A percentile compares a stretch with the other conserved stretches of the same genome.
Evolutionary conservation across 2,329 filamentous ascomycete species (phyloP).

Genomic region (Xylaria sp.): DNA sequence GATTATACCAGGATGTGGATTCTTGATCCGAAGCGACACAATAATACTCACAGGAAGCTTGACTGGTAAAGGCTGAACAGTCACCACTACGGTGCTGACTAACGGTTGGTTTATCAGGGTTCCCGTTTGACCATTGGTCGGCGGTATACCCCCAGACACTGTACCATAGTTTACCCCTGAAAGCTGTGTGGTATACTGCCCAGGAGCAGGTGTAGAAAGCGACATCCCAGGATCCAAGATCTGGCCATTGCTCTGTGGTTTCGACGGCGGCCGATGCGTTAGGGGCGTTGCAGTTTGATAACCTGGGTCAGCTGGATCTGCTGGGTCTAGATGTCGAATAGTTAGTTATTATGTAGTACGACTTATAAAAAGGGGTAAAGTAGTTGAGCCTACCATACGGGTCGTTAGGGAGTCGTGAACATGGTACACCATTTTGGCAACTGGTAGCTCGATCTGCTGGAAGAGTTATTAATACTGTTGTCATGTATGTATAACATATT

Average conservation of each 20-base stretch:
- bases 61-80: not conserved
- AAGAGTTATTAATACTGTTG: conserved; percentile 35
- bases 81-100: not conserved
- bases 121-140: not conserved
- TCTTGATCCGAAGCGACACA: not conserved
- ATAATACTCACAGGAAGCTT: conserved; percentile 7
- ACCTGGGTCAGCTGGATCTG: not conserved
- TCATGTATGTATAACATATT: conserved; percentile 39
- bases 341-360: not conserved
- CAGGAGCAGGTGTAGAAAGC: not conserved
- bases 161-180: not conserved
- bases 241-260: not conserved
- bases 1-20: not conserved
- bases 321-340: not conserved
- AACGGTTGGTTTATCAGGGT: not conserved
- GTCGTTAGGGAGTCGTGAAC: not conserved
- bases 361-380: not conserved
- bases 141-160: not conserved
- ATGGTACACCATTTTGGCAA: conserved; percentile 1
- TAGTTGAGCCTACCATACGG: not conserved
- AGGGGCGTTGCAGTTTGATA: not conserved
- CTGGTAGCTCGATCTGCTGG: not conserved
- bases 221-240: not conserved
- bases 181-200: not conserved
- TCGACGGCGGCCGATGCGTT: not conserved